Conservation (phyloP, 2,329 filamentous ascomycete species). For the Exophiala alcalophila region DNA sequence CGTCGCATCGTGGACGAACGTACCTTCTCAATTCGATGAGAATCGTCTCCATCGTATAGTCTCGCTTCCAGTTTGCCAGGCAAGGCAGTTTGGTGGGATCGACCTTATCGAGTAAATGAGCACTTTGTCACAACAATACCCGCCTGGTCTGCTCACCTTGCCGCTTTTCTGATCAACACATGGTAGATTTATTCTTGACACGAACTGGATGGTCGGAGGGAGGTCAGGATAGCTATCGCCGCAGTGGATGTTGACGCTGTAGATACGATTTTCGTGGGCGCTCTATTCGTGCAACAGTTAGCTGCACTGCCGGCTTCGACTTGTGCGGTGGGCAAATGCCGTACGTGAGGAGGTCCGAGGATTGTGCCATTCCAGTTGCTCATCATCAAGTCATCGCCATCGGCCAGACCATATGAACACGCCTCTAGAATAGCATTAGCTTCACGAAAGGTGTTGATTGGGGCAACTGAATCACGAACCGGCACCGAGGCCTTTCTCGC, state of each 20-base stretch:
- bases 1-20: no score
- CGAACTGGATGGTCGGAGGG: slow-evolving; percentile 86
- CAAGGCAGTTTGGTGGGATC: slow-evolving; percentile 81
- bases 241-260: slow-evolving; percentile 96
- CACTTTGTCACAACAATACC: no score
- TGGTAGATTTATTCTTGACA: slow-evolving; percentile 93
- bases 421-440: slow-evolving; percentile 62
- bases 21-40: slow-evolving; percentile 80
- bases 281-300: slow-evolving; percentile 55
- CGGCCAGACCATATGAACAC: slow-evolving; percentile 93
- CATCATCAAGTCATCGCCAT: slow-evolving; percentile 93
- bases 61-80: slow-evolving; percentile 83
- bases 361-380: slow-evolving; percentile 99
- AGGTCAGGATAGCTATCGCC: slow-evolving; percentile 82
- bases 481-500: slow-evolving; percentile 93
- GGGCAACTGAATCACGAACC: slow-evolving; percentile 51
- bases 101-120: slow-evolving; percentile 57
- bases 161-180: slow-evolving; percentile 81
- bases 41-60: slow-evolving; percentile 93
- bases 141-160: slow-evolving; percentile 49
- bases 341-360: slow-evolving; percentile 88
- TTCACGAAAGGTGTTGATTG: not conserved
- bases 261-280: slow-evolving; percentile 97
- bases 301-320: not conserved
- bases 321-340: slow-evolving; percentile 37